These are phyloP conservation scores for Naematelia aurantialba DNA, from an alignment of 768 basidiomycete species.

Conservation along the genomic window DNA sequence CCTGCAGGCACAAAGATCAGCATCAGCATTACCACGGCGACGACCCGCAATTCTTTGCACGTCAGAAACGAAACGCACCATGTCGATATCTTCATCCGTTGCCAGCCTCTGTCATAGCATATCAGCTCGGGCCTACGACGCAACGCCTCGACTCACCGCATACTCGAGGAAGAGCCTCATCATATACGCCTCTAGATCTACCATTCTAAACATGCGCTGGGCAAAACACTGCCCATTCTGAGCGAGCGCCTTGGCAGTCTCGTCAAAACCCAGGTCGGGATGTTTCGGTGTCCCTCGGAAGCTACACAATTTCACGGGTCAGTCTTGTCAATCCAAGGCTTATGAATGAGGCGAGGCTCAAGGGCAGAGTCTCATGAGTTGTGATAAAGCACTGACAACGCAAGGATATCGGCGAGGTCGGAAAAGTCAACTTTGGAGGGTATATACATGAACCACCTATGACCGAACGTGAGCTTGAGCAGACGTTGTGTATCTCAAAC, in stretches of 20 bases:
- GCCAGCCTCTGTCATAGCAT: slow-evolving; percentile 24
- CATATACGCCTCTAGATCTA: slow-evolving; percentile 51
- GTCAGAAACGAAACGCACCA: slow-evolving; percentile 35
- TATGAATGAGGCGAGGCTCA: too few relatives aligned
- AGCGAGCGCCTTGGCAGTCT: slow-evolving; percentile 50
- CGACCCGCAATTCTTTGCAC: too few relatives aligned
- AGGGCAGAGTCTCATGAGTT: too few relatives aligned
- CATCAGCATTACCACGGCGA: too few relatives aligned
- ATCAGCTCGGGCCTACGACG: not conserved
- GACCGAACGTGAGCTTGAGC: not conserved
- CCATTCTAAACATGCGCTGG: slow-evolving; percentile 48
- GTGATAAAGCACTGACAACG: slow-evolving; percentile 53
- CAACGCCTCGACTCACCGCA: slow-evolving; percentile 32
- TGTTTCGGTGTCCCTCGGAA: slow-evolving; percentile 47
- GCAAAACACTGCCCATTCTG: slow-evolving; percentile 49
- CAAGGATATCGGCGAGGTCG: slow-evolving; percentile 49
- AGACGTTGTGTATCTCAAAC: slow-evolving; percentile 11
- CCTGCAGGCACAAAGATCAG: not conserved
- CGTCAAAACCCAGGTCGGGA: slow-evolving; percentile 51
- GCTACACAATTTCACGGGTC: slow-evolving; percentile 19
- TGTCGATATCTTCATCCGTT: slow-evolving; percentile 41
- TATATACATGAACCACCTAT: slow-evolving; percentile 50
- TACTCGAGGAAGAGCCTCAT: slow-evolving; percentile 51
- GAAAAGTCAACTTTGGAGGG: slow-evolving; percentile 49
- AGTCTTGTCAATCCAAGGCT: too few relatives aligned